Base-by-base conservation (phyloP, 2,329 filamentous ascomycete species). In the Trichoderma gracile region DNA sequence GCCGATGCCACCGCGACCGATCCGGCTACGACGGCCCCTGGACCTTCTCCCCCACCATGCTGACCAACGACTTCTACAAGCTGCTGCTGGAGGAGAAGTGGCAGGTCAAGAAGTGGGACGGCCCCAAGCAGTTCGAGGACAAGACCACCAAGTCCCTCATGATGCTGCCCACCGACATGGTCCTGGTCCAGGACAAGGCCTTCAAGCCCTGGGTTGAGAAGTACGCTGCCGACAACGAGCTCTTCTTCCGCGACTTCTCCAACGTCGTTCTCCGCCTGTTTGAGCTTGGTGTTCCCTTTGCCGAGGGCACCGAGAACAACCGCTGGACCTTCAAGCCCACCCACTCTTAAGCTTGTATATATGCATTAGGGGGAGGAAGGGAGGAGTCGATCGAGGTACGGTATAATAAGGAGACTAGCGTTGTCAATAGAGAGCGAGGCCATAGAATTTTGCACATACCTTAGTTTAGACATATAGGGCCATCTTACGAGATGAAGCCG, bases 91-190 rank as follows among this genome's bases (percentile, higher is more conserved):
- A 93, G 67, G 92, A 97, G 87, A 96, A 96, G 85, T 98, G 94
- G 95, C 82, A 86, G 75, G 91, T 86, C 84, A 89, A 86, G 80
- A 94, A 93, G 85, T 96, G 92, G 94, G 87, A 93, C 72, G 94
- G 95, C 30, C 93, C 93, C 69, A 88, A 89, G 79, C 93, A 87
- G 85, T 94, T 89, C 76, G 89, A 96, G 80, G 93, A 98, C 80
- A 90, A 91, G 81, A 86, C 83, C 74, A 92, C 89, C 73, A 93
- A 96, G 86, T 84, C 84, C 47, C 81, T 98, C 72, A 98, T 99
- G 95, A 98, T 99, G 94, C 82, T 99, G 78, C 95, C 95, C 60
- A 90, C 92, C 69, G 94, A 99, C 75, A 88, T 96, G 80, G 90
- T 89, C 64, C 83, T 98, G 64, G 80, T 96, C 74, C 86, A 93